Base-by-base conservation (phyloP, 768 basidiomycete species). In the Lactarius psammicola region DNA sequence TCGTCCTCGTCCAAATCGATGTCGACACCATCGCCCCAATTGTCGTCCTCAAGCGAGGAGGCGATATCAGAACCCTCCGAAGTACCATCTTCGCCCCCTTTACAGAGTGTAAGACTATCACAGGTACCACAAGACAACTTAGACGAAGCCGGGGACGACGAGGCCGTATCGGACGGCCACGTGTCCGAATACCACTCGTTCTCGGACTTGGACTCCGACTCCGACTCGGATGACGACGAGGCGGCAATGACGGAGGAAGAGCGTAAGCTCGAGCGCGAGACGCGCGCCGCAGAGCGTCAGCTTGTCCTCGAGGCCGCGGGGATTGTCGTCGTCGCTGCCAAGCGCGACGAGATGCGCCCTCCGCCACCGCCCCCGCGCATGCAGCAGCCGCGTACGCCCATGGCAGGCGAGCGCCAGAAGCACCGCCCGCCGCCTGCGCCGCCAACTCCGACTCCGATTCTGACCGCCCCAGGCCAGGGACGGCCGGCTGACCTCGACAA, bases 251-350 rank as follows among this genome's bases (percentile, higher is more conserved):
- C 75, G 18, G 80, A 80, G 64, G 78, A 78, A 40, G 81, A 82
- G 68, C 80, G 80, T 34, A 79, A 79, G 46, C 82, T 80, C 51
- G 85, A 87, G 60, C 78, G 78, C 13, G 81, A 81, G 59, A 83
- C 85, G 20, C 84, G 92, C 34, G 92, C 87, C 63, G 77, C 82
- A 20, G 94, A 96, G 73, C 81, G 92, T 26, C 86, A 86, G 69
- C 82, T 88, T 23, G 92, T 97, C 8, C 78, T 98, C n/a, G 87
- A 92, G 72, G 90, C 92, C 0, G 94, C 94, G 0, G 95, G 95
- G 3, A 78, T 97, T 30, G 86, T 93, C 63, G 82, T 96, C 56
- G 86, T 97, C 30, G 86, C 93, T 63, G 82, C 95, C 55, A 86
- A 88, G 68, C 76, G 82, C 42, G 85, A 87, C 64, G 80, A 81